These are phyloP conservation scores for Kluyveromyces siamensis DNA, from an alignment of 805 yeast species.

Conservation along the genomic window DNA sequence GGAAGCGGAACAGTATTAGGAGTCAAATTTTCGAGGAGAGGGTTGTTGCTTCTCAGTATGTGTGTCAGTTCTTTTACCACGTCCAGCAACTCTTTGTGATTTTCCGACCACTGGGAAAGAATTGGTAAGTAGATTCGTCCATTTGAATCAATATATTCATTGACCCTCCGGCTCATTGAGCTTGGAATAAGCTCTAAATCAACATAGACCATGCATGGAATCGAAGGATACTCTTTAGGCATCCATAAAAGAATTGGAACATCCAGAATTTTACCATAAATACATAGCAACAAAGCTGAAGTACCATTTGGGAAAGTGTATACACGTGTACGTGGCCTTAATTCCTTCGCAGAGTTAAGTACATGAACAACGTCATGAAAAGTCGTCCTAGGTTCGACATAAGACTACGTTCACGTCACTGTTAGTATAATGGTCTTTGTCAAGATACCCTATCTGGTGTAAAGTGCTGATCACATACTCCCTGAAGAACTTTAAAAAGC, in stretches of 20 bases:
- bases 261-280: slow-evolving; percentile 46
- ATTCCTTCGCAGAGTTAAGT: slow-evolving; percentile 40
- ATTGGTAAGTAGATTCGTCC: slow-evolving; percentile 68
- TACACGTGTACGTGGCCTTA: slow-evolving; percentile 64
- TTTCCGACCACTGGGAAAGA: slow-evolving; percentile 46
- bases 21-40: background rate
- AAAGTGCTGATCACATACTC: slow-evolving; percentile 26
- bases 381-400: slow-evolving; percentile 44
- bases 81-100: slow-evolving; percentile 7
- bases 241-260: slow-evolving; percentile 69
- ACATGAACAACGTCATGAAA: slow-evolving; percentile 51
- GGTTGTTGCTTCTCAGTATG: slow-evolving; percentile 1
- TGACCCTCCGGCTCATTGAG: slow-evolving; percentile 42
- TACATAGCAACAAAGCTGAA: slow-evolving; percentile 48
- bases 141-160: slow-evolving; percentile 57
- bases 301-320: slow-evolving; percentile 50
- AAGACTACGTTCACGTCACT: slow-evolving; percentile 31
- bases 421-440: background rate
- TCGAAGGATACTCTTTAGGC: slow-evolving; percentile 61
- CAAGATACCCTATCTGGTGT: background rate
- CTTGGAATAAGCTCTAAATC: slow-evolving; percentile 38
- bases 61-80: slow-evolving; percentile 10
- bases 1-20: slow-evolving; percentile 18
- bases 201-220: slow-evolving; percentile 59
- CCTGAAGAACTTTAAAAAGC: slow-evolving; percentile 48